These are phyloP conservation scores for Botrytis aclada DNA, from an alignment of 2,329 filamentous ascomycete species.

Conservation along the genomic window DNA sequence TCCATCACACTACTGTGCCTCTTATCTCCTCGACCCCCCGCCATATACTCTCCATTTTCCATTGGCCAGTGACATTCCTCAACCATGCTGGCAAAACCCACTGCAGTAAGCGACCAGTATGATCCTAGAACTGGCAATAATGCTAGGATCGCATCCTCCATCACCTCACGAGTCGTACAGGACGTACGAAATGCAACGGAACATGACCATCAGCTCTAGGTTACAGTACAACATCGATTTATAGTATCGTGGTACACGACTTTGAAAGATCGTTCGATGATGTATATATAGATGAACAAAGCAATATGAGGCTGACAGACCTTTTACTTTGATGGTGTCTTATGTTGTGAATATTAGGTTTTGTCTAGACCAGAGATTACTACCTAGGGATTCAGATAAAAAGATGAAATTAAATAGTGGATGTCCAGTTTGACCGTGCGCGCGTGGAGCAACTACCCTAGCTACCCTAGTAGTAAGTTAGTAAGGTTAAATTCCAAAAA, in stretches of 20 bases:
- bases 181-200: neutral
- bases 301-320: neutral
- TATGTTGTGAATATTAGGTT: slow-evolving; percentile 1
- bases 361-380: neutral
- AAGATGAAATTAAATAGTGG: neutral
- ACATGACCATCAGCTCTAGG: slow-evolving; percentile 5
- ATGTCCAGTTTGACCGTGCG: neutral
- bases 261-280: slow-evolving; percentile 1
- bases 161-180: neutral
- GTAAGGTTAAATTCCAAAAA: neutral
- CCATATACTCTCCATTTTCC: neutral
- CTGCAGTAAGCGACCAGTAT: slow-evolving; percentile 12
- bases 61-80: neutral
- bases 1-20: neutral
- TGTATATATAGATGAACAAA: neutral
- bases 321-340: neutral
- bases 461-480: neutral
- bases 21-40: neutral
- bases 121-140: neutral
- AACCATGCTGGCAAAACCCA: neutral
- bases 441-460: neutral
- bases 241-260: neutral
- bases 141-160: neutral
- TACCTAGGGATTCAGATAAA: neutral
- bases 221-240: neutral